Evolutionary conservation across 257 asterid species (phyloP).

Genomic region (Solanum bukasovii): DNA sequence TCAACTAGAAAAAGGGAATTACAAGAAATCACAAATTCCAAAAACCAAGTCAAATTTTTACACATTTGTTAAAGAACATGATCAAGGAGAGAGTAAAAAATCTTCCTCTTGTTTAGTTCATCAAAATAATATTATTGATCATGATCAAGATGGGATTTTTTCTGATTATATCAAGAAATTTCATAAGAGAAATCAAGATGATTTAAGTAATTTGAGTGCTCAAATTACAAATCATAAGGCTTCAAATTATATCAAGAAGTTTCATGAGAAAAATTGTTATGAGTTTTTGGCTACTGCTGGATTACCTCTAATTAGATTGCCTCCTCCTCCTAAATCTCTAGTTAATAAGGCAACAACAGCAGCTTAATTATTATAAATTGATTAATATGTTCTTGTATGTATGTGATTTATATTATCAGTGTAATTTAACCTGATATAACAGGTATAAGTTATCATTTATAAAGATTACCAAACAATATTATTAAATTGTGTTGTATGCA

Average conservation of each 20-base stretch:
- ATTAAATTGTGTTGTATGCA: not conserved
- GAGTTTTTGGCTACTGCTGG: not conserved
- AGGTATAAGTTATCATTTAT: not conserved
- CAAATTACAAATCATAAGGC: not conserved
- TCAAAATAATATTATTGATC: not conserved
- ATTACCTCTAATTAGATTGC: not conserved
- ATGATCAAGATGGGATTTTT: slow-evolving; percentile 9
- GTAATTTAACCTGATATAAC: not conserved
- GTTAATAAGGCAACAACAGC: not conserved
- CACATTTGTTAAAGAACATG: slow-evolving; percentile 8
- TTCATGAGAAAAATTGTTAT: not conserved
- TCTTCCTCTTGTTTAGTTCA: not conserved
- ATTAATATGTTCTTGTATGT: not conserved
- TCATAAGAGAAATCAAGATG: slow-evolving; percentile 6
- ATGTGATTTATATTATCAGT: not conserved
- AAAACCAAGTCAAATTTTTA: not conserved
- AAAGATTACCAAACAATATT: not conserved
- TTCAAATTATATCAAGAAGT: slow-evolving; percentile 1
- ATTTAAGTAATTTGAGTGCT: not conserved
- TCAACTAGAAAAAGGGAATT: not conserved
- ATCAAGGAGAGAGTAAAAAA: slow-evolving; percentile 1
- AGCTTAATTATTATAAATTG: not conserved
- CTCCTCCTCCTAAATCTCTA: not conserved
- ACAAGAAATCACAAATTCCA: slow-evolving; percentile 9
- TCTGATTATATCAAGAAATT: slow-evolving; percentile 12